A percentile compares a stretch with the other conserved stretches of the same genome.
Conservation (phyloP, 2,329 filamentous ascomycete genomes). For the Conoideocrella luteorostrata region DNA sequence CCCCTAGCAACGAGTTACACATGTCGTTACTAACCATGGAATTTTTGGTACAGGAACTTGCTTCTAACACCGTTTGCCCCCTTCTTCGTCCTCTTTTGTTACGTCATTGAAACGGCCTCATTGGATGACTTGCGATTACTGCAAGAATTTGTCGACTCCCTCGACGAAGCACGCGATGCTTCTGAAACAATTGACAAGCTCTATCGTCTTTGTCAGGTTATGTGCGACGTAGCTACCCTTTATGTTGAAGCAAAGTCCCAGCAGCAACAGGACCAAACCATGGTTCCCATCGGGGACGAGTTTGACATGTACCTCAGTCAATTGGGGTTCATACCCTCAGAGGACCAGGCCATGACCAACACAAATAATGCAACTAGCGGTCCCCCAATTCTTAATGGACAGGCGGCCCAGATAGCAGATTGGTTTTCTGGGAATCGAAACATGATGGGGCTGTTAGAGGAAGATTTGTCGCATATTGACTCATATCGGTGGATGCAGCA, state of each 20-base stretch:
- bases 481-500: conserved; percentile 28
- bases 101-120: conserved; percentile 48
- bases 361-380: conserved; percentile 12
- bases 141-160: conserved; percentile 48
- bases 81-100: conserved; percentile 54
- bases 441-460: conserved; percentile 59
- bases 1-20: background rate
- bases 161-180: conserved; percentile 42
- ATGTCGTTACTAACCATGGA: background rate
- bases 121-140: conserved; percentile 48
- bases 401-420: conserved; percentile 47
- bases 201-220: conserved; percentile 55
- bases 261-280: conserved; percentile 38
- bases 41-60: conserved; percentile 37
- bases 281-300: conserved; percentile 47
- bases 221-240: conserved; percentile 53
- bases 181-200: conserved; percentile 56
- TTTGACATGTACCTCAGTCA: conserved; percentile 61
- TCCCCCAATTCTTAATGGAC: conserved; percentile 20
- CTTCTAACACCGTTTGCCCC: conserved; percentile 53
- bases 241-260: conserved; percentile 55
- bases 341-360: conserved; percentile 23
- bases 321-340: conserved; percentile 50
- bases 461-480: conserved; percentile 46
- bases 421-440: conserved; percentile 62